Evolutionary conservation across 345 rosid species (phyloP).

Genomic region (Hibiscus tridactylites): DNA sequence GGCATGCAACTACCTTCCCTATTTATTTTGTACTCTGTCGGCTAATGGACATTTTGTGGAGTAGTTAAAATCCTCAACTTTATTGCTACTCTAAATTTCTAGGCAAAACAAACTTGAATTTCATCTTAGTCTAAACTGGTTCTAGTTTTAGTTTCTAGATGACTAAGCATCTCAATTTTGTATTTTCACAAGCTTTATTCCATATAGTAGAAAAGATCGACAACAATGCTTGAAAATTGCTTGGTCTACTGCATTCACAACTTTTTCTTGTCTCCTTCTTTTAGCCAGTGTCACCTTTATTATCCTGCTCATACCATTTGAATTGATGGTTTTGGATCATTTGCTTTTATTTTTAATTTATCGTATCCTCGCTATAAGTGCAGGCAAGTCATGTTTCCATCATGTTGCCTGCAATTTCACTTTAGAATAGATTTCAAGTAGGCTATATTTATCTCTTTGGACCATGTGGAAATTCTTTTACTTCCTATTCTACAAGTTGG

Average conservation of each 20-base stretch:
- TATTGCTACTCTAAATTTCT: background rate
- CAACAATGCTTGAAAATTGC: background rate
- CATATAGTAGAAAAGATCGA: background rate
- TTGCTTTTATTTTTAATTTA: background rate
- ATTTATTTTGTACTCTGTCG: background rate
- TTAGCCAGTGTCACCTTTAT: too few relatives aligned
- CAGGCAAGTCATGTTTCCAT: background rate
- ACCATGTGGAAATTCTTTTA: background rate
- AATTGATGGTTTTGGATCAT: background rate
- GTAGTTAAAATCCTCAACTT: background rate
- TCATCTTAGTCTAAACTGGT: background rate
- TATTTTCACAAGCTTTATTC: background rate
- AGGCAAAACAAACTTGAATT: background rate
- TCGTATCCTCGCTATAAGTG: background rate
- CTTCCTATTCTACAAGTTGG: background rate
- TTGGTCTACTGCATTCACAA: background rate
- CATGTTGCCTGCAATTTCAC: background rate
- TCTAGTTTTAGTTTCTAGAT: constrained; percentile 1
- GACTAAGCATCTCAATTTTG: background rate
- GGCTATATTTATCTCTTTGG: background rate
- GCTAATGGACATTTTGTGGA: background rate
- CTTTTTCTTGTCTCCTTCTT: background rate
- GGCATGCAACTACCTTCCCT: background rate
- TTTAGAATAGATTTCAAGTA: background rate
- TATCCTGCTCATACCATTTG: background rate